A percentile compares a stretch with the other conserved stretches of the same genome.
Conservation (phyloP, 192 early-diverging fungal genomes). For the Gryganskiella cystojenkinii region DNA sequence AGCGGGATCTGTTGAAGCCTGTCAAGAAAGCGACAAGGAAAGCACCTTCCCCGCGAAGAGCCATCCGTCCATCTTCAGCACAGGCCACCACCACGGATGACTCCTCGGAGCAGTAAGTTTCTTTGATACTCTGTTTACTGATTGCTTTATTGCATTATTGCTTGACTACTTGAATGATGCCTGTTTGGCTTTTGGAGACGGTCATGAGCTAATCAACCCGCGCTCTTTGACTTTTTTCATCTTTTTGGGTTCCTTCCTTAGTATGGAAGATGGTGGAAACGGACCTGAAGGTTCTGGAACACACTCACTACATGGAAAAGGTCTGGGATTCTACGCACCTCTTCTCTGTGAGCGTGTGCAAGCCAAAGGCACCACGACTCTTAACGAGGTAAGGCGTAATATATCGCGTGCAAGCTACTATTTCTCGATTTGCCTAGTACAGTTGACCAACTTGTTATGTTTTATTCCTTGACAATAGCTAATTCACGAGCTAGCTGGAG, state of each 20-base stretch:
- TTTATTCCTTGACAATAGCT: constrained; percentile 22
- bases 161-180: no score
- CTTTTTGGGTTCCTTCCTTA: neutral
- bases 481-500: constrained; percentile 60
- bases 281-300: constrained; percentile 32
- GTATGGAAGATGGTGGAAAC: constrained; percentile 27
- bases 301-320: constrained; percentile 57
- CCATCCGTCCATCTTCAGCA: neutral
- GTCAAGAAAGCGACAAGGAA: neutral
- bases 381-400: constrained; percentile 75
- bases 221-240: neutral
- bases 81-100: constrained; percentile 10
- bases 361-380: constrained; percentile 66
- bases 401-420: constrained; percentile 7
- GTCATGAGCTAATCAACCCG: neutral
- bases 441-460: neutral
- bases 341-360: constrained; percentile 72
- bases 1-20: neutral
- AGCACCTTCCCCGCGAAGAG: neutral
- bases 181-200: no score
- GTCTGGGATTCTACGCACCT: constrained; percentile 69
- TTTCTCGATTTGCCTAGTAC: neutral
- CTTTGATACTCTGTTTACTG: no score
- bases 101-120: constrained; percentile 22
- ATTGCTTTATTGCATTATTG: neutral